Base-by-base conservation (phyloP, 441 rosid species). In the Geranium incanum region DNA sequence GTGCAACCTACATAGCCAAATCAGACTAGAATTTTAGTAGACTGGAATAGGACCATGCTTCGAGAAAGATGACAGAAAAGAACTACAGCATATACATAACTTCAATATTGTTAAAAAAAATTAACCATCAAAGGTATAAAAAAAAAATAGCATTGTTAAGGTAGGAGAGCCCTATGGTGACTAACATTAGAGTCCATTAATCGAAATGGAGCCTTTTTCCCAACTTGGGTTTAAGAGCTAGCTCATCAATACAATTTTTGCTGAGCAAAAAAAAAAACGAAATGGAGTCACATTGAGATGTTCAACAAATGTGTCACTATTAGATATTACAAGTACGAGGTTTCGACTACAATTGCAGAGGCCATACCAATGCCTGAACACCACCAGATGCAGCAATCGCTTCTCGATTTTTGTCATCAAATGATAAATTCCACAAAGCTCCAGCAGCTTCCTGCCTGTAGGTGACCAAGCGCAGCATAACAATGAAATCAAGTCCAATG, bases 381-480 rank as follows among this genome's bases (percentile, higher is more conserved):
- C 97, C 99, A 81, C 95, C 91, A 83, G 88, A 93, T 74, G 86
- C 89, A 23, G 99, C 97, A 75, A 95, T 95, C 50, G 96, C 94
- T 84, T 95, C 99, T 63, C 99, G 88, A 79, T 95, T 95, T 82
- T 86, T 84, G 76, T 92, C 97, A 66, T 90, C 97, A 57, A 95
- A 92, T 39, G 99, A 95, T 72, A 95, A 81, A 80, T 95, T 92
- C 99, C 99, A 95, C 64, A 95, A 77, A 13, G 99, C 99, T 71
- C 99, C 99, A 72, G 99, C 95, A 78, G 97, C 97, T 86, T 92
- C 99, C 73, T 95, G 99, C 87, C 92, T 90, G 86, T 83, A 77
- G 57, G 18, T 50, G 57, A 13, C 19, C 15, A 52, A 5, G 18
- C n/a, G 19, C 19, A 52, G 19, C 18, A 52, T n/a, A n/a, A n/a